Percentiles rank a stretch among this genome's conserved stretches.
Conservation (phyloP, 2,329 filamentous ascomycete genomes). For the Colletotrichum camelliae region DNA sequence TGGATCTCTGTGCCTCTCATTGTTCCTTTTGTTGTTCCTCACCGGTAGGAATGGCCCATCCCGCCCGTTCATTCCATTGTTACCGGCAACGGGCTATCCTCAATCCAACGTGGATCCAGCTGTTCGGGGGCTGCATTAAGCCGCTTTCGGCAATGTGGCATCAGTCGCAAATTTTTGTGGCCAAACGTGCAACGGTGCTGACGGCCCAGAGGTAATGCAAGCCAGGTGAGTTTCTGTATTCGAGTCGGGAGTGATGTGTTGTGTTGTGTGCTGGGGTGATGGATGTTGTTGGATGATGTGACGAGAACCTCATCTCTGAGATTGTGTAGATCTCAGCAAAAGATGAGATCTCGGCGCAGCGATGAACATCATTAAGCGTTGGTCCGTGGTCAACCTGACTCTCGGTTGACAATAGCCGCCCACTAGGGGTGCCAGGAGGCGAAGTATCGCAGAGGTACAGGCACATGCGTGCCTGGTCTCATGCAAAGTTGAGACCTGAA, state of each 20-base stretch:
- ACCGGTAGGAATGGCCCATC: neutral
- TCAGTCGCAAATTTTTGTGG: neutral
- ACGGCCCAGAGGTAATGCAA: neutral
- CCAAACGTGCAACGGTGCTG: neutral
- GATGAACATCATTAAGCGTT: neutral
- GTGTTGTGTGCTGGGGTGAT: neutral
- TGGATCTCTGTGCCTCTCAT: neutral
- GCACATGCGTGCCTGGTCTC: neutral
- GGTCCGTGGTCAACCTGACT: slow-evolving; percentile 1
- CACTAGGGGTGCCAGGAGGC: neutral
- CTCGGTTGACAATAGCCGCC: neutral
- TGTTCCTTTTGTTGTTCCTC: neutral
- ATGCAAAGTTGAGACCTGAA: neutral
- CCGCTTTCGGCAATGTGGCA: neutral
- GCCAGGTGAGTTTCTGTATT: neutral
- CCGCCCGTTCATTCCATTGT: neutral
- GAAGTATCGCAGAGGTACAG: neutral
- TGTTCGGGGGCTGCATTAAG: neutral
- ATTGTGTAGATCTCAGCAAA: neutral
- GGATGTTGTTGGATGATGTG: neutral
- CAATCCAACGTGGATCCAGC: neutral
- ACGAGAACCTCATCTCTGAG: neutral
- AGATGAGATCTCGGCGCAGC: neutral
- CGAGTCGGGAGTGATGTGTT: neutral
- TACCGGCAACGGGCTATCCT: neutral